These are phyloP conservation scores for Malassezia nana DNA, from an alignment of 1,284 basidiomycete genomes.

Conservation along the genomic window DNA sequence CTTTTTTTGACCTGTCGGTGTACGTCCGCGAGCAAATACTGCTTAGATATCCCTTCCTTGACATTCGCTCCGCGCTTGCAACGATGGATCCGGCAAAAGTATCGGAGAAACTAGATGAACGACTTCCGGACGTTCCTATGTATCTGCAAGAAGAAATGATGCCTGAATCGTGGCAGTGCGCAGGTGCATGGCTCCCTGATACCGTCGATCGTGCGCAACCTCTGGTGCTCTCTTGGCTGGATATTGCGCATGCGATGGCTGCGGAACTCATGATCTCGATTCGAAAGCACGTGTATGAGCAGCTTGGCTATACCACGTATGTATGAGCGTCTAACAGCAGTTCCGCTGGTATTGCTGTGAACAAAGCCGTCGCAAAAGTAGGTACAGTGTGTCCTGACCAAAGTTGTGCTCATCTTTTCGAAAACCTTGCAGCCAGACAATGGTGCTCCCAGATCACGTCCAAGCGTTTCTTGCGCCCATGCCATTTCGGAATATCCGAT, in stretches of 20 bases:
- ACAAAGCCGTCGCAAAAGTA: slow-evolving; percentile 79
- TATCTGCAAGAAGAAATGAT: slow-evolving; percentile 50
- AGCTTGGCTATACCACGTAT: slow-evolving; percentile 77
- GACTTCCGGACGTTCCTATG: slow-evolving; percentile 65
- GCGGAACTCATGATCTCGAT: slow-evolving; percentile 77
- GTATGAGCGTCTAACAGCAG: neutral
- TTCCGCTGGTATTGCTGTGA: slow-evolving; percentile 86
- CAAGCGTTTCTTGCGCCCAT: slow-evolving; percentile 31
- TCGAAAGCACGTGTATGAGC: slow-evolving; percentile 59
- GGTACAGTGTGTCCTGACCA: neutral
- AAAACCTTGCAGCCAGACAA: slow-evolving; percentile 42
- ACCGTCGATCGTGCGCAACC: slow-evolving; percentile 22
- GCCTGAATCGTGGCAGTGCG: slow-evolving; percentile 56
- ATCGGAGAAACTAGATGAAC: slow-evolving; percentile 56
- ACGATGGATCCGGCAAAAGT: neutral
- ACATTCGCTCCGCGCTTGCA: slow-evolving; percentile 19
- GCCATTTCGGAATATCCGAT: slow-evolving; percentile 58
- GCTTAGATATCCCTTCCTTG: slow-evolving; percentile 59
- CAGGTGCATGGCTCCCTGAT: slow-evolving; percentile 51
- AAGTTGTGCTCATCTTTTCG: slow-evolving; percentile 52
- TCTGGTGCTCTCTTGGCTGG: slow-evolving; percentile 64
- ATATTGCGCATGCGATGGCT: slow-evolving; percentile 77
- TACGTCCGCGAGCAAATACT: slow-evolving; percentile 41
- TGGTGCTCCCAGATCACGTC: slow-evolving; percentile 30
- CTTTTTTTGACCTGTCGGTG: slow-evolving; percentile 44